Evolutionary conservation across 805 yeast species (phyloP).

Genomic region (Lipomyces yamadae): DNA sequence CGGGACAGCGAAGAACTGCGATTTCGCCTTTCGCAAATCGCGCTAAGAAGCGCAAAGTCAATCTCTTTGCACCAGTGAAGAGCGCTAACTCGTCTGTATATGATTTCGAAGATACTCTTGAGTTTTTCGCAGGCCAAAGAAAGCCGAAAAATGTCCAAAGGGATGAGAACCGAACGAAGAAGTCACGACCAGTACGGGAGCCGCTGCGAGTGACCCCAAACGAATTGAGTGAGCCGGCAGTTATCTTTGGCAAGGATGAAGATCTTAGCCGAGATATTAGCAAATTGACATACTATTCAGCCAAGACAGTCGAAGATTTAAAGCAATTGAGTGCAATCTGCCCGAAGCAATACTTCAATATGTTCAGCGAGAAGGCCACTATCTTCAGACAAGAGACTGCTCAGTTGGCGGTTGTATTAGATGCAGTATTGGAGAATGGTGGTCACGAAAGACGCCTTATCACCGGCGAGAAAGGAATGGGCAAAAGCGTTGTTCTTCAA

Average conservation of each 20-base stretch:
- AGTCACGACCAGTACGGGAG: slow-evolving; percentile 1
- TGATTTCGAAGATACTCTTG: slow-evolving; percentile 24
- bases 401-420: slow-evolving; percentile 4
- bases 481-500: slow-evolving; percentile 31
- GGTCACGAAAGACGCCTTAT: slow-evolving; percentile 14
- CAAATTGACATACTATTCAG: slow-evolving; percentile 8
- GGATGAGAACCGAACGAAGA: not conserved
- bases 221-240: not conserved
- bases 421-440: not conserved
- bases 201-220: not conserved
- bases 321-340: slow-evolving; percentile 10
- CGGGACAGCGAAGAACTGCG: not conserved
- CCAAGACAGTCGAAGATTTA: slow-evolving; percentile 3
- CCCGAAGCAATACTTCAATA: slow-evolving; percentile 23
- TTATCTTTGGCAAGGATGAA: slow-evolving; percentile 2
- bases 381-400: slow-evolving; percentile 16
- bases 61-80: slow-evolving; percentile 25
- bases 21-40: not conserved
- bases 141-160: not conserved
- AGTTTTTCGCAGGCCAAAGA: slow-evolving; percentile 1
- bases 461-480: slow-evolving; percentile 30
- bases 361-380: slow-evolving; percentile 26
- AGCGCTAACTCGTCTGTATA: slow-evolving; percentile 20
- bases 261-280: slow-evolving; percentile 2
- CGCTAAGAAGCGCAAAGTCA: slow-evolving; percentile 17